Evolutionary conservation across 148 eudicot species (phyloP).

Genomic region (Pharnaceum exiguum): DNA sequence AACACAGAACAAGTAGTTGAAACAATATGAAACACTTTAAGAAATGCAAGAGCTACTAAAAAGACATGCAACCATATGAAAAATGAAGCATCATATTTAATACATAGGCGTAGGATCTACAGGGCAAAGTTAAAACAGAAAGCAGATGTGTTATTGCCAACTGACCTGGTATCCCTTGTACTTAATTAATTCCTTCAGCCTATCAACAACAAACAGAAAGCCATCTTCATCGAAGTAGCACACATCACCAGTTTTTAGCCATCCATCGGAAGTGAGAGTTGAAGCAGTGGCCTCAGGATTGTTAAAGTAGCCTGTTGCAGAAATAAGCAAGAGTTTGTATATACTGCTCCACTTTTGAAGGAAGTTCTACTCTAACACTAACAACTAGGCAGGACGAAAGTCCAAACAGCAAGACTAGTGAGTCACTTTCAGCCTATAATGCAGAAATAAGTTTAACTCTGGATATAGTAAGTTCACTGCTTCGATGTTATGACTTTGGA

Average conservation of each 20-base stretch:
- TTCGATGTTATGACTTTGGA: no score
- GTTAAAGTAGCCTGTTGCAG: constrained; percentile 48
- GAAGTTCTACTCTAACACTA: not conserved
- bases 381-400: not conserved
- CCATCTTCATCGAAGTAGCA: constrained; percentile 70
- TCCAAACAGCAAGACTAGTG: no score
- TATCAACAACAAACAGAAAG: constrained; percentile 55
- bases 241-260: constrained; percentile 68
- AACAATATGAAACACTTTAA: no score
- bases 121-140: no score
- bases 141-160: not conserved
- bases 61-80: no score
- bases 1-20: no score
- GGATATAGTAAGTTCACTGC: no score
- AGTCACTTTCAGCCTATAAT: no score
- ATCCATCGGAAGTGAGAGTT: constrained; percentile 50
- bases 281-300: constrained; percentile 54
- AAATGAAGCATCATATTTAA: no score
- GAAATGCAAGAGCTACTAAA: no score
- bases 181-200: constrained; percentile 67
- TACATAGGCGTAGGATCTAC: no score
- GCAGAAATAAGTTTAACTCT: no score
- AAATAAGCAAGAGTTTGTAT: not conserved
- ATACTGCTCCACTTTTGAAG: not conserved
- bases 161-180: constrained; percentile 76